Base-by-base conservation (phyloP, 2,329 filamentous ascomycete species). In the Colletotrichum sp. region DNA sequence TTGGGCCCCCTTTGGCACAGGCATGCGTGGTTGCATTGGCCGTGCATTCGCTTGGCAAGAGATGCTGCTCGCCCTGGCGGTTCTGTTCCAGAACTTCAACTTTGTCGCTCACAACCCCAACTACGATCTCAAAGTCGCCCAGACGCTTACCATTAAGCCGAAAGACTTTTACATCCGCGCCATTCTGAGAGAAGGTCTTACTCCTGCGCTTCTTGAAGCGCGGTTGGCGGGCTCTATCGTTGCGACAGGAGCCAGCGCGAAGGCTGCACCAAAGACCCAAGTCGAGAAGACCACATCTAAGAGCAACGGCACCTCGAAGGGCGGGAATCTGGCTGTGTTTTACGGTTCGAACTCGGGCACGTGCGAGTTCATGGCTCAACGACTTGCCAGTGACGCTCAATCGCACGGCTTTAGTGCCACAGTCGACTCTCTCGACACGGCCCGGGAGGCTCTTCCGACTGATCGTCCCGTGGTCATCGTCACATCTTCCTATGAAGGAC, bases 301-400 rank as follows among this genome's bases (percentile, higher is more conserved):
- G 6, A 26, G 36, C 21, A n/a, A 21, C 13, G 10, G 65, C 3
- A 6, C 30, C 5, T 65, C 34, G 32, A 72, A 67, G 55, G 81
- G 81, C 2, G 84, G 83, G 67, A 84, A 83, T 1, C 81, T 95
- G 78, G 89, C 89, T n/a, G 89, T 95, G 30, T 88, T 92, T 26
- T 95, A 93, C 78, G 93, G 93, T 2, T 93, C 91, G n/a, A 94
- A 94, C 80, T 90, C 90, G 0, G 93, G 93, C 0, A 95, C 93
- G 2, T 95, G 93, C 81, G 91, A 94, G 81, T 87, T 90, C 1
- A 88, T 94, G 65, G 92, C 93, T 0, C 89, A 92, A 69, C 86
- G 89, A 13, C 82, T 95, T 6, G 91, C 91, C 1, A 86, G 87
- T 10, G 88, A 90, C 78, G 92, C 92, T 0, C 79, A 85, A 5